phyloP scores from a whole-genome alignment of 2,329 filamentous ascomycete species.

The Cryphonectria naterciae region DNA sequence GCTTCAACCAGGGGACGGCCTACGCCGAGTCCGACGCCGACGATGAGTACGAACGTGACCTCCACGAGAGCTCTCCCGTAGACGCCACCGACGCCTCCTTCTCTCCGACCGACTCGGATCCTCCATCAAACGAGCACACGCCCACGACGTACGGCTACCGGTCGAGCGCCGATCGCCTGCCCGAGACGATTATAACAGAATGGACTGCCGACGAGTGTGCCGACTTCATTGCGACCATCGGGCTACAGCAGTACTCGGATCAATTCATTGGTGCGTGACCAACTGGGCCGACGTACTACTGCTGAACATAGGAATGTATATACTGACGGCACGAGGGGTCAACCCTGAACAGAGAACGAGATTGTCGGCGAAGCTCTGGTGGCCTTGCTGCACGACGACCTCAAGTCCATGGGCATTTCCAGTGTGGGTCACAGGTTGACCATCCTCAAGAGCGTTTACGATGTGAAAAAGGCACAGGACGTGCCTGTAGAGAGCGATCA shows the following conservation, averaged over 20 bases:
- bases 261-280: constrained; percentile 74
- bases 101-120: constrained; percentile 73
- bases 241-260: constrained; percentile 81
- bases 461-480: constrained; percentile 92
- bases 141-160: constrained; percentile 77
- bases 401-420: constrained; percentile 91
- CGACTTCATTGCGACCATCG: constrained; percentile 81
- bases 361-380: constrained; percentile 92
- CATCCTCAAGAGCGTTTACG: constrained; percentile 94
- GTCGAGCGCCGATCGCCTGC: constrained; percentile 66
- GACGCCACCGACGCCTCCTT: constrained; percentile 68
- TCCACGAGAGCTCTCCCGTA: constrained; percentile 69
- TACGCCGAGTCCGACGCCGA: constrained; percentile 82
- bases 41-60: constrained; percentile 80
- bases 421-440: constrained; percentile 95
- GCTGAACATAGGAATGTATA: constrained; percentile 13
- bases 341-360: constrained; percentile 72
- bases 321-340: constrained; percentile 32
- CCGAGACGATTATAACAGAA: constrained; percentile 75
- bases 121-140: constrained; percentile 73
- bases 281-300: neutral
- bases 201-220: constrained; percentile 88
- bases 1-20: constrained; percentile 67
- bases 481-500: constrained; percentile 90
- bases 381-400: constrained; percentile 85